Conservation (phyloP, 1,139 yeast genomes). For the Yamadazyma spencermartinsiae region DNA sequence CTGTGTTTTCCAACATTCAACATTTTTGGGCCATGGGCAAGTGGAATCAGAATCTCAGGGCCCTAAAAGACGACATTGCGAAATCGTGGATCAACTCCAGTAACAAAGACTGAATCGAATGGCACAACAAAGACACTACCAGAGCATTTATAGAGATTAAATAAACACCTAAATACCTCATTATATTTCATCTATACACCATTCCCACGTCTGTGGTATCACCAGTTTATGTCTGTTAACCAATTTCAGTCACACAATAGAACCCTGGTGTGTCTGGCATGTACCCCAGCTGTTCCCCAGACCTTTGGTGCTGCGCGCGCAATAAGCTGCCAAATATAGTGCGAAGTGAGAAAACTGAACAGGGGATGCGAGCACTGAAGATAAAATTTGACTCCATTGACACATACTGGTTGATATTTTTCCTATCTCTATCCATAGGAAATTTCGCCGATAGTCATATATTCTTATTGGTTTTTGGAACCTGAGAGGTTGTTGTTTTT, state of each 20-base stretch:
- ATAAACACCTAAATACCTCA: not conserved
- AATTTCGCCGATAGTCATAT: too few species aligned
- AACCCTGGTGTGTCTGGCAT: too few species aligned
- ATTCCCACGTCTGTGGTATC: not conserved
- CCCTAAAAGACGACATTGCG: constrained; percentile 53
- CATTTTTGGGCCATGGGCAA: constrained; percentile 71
- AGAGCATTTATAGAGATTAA: not conserved
- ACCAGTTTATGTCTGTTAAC: not conserved
- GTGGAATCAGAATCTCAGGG: constrained; percentile 53
- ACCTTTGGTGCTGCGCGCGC: not conserved
- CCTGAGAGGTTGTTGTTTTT: too few species aligned
- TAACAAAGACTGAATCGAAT: not conserved
- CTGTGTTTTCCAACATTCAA: constrained; percentile 41
- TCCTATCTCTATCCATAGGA: too few species aligned
- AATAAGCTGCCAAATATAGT: too few species aligned
- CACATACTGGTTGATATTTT: too few species aligned
- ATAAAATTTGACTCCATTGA: not conserved
- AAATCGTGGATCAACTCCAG: constrained; percentile 24
- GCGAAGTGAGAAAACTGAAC: not conserved
- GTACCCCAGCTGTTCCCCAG: too few species aligned
- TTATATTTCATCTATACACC: too few species aligned
- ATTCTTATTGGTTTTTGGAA: too few species aligned
- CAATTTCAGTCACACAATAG: too few species aligned
- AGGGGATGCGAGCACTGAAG: constrained; percentile 1
- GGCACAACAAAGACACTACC: not conserved